Evolutionary conservation across 805 yeast species (phyloP).

Genomic region (Metschnikowia rubicola): DNA sequence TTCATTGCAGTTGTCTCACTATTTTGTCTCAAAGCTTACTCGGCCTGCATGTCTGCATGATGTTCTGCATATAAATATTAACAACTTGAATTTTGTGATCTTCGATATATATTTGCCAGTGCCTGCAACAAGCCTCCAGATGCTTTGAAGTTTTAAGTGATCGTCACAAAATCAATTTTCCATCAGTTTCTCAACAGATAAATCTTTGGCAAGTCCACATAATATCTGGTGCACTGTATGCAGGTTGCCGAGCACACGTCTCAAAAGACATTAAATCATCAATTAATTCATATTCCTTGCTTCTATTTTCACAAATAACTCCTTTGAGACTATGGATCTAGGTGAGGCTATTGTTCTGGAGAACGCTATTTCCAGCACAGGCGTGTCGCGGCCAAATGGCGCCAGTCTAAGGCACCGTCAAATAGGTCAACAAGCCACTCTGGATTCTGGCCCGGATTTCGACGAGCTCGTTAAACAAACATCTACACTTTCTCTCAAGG

Average conservation of each 20-base stretch:
- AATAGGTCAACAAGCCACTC: not conserved
- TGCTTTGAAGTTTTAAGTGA: too few species aligned
- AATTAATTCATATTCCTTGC: not conserved
- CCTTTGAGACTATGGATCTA: not conserved
- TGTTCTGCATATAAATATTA: too few species aligned
- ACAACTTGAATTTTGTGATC: too few species aligned
- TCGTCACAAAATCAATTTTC: too few species aligned
- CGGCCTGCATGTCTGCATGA: too few species aligned
- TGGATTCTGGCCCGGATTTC: not conserved
- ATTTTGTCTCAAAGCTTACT: too few species aligned
- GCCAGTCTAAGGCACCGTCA: conserved; percentile 3
- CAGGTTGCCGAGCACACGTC: not conserved
- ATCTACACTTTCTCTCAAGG: conserved; percentile 12
- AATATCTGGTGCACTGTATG: not conserved
- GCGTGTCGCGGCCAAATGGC: not conserved
- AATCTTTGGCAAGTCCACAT: too few species aligned
- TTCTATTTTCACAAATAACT: not conserved
- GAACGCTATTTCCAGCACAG: not conserved
- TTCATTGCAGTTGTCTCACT: too few species aligned
- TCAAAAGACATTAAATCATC: not conserved
- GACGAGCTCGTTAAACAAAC: conserved; percentile 19
- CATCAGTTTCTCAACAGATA: too few species aligned
- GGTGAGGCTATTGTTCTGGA: conserved; percentile 4
- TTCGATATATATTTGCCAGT: too few species aligned
- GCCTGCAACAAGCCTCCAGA: too few species aligned